phyloP scores from a whole-genome alignment of 2,329 filamentous ascomycete species.

The Microthyrium microscopicum region DNA sequence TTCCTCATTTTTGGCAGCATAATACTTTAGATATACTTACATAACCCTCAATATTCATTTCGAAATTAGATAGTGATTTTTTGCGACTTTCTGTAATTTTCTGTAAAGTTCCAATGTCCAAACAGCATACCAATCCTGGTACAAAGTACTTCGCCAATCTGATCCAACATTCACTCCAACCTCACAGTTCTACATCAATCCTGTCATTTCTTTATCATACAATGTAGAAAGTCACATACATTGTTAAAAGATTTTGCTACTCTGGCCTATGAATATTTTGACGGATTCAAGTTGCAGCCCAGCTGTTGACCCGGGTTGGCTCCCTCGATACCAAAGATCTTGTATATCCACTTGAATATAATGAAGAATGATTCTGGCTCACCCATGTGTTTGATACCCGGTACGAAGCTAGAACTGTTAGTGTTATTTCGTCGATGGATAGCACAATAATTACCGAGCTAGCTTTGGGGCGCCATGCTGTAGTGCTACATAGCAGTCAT shows the following conservation, averaged over 20 bases:
- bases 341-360: constrained; percentile 32
- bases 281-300: constrained; percentile 29
- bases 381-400: constrained; percentile 31
- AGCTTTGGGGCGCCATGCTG: constrained; percentile 37
- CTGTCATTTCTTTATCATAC: neutral
- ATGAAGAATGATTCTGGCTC: constrained; percentile 33
- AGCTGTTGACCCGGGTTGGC: constrained; percentile 26
- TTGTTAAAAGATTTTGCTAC: neutral
- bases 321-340: constrained; percentile 27
- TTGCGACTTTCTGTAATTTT: too few relatives aligned
- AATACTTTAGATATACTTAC: neutral
- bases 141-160: neutral
- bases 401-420: constrained; percentile 20
- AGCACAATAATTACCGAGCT: constrained; percentile 16
- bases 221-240: neutral
- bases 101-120: neutral
- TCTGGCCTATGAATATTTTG: constrained; percentile 20
- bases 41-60: too few relatives aligned
- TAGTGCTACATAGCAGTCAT: constrained; percentile 40
- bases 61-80: too few relatives aligned
- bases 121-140: neutral
- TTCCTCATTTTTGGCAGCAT: neutral
- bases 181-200: neutral
- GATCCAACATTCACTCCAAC: neutral
- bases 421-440: neutral